Conservation (phyloP, 768 basidiomycete species). For the Lentinula aciculospora region DNA sequence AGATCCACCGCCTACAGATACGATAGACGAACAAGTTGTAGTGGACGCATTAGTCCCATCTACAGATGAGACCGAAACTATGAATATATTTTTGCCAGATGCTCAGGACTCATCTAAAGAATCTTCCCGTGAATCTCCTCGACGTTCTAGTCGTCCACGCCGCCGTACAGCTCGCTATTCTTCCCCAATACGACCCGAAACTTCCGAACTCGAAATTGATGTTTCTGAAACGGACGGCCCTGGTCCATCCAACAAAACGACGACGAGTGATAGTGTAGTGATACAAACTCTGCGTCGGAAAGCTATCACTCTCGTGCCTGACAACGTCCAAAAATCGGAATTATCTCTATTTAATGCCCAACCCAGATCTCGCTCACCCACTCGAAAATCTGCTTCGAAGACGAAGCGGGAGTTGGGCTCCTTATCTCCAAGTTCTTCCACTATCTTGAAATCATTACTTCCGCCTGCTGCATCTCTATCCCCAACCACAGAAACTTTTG, state of each 20-base stretch:
- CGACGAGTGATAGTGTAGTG: neutral
- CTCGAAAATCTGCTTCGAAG: constrained; percentile 1
- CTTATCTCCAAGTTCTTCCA: constrained; percentile 54
- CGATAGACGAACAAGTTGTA: constrained; percentile 13
- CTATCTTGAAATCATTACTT: constrained; percentile 32
- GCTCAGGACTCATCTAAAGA: neutral
- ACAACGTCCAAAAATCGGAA: neutral
- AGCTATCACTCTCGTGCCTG: neutral
- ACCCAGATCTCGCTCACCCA: neutral
- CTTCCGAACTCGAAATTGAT: constrained; percentile 4
- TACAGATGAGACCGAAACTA: neutral
- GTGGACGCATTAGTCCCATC: constrained; percentile 8
- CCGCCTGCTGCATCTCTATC: constrained; percentile 18
- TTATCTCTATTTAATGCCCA: neutral
- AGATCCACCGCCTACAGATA: neutral
- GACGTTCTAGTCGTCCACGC: constrained; percentile 34
- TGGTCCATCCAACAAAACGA: neutral
- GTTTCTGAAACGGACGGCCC: no score
- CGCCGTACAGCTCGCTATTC: constrained; percentile 25
- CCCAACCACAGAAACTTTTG: constrained; percentile 9
- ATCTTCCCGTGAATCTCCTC: constrained; percentile 19
- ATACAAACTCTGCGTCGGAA: neutral
- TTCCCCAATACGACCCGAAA: constrained; percentile 14
- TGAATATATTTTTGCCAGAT: neutral
- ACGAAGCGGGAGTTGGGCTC: constrained; percentile 43